Conservation (phyloP, 2,329 filamentous ascomycete genomes). For the Pseudophaeomoniella oleicola region DNA sequence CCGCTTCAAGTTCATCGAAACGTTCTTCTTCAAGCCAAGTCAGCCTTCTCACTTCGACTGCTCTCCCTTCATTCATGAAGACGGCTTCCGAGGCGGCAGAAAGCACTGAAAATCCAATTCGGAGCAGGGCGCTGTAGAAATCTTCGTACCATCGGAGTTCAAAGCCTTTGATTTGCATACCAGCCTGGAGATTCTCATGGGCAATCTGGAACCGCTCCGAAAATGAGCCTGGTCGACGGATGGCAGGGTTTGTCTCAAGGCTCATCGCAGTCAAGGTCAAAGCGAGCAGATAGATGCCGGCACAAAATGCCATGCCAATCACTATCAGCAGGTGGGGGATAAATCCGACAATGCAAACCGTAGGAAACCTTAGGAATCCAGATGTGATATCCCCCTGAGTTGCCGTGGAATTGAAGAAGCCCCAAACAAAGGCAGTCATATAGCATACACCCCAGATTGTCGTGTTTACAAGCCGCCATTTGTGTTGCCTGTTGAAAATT, state of each 20-base stretch:
- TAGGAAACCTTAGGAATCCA: conserved; percentile 73
- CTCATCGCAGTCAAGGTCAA: conserved; percentile 61
- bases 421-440: conserved; percentile 72
- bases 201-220: conserved; percentile 53
- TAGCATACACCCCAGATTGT: conserved; percentile 83
- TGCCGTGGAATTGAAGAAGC: conserved; percentile 39
- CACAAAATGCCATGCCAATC: conserved; percentile 60
- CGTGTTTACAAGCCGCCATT: conserved; percentile 71
- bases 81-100: conserved; percentile 93
- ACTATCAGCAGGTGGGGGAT: conserved; percentile 86
- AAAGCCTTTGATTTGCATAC: conserved; percentile 68
- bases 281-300: conserved; percentile 62
- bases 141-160: conserved; percentile 78
- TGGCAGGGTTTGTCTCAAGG: conserved; percentile 33
- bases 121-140: conserved; percentile 81
- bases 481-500: conserved; percentile 63
- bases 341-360: conserved; percentile 87
- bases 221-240: conserved; percentile 28
- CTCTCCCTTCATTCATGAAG: conserved; percentile 78
- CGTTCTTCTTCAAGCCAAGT: conserved; percentile 91
- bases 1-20: conserved; percentile 48
- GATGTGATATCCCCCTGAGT: conserved; percentile 17
- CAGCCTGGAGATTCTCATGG: conserved; percentile 83
- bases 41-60: conserved; percentile 55
- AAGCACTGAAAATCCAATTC: conserved; percentile 74